These are phyloP conservation scores for Blastobotrys mokoenaii DNA, from an alignment of 805 yeast genomes.

Conservation along the genomic window DNA sequence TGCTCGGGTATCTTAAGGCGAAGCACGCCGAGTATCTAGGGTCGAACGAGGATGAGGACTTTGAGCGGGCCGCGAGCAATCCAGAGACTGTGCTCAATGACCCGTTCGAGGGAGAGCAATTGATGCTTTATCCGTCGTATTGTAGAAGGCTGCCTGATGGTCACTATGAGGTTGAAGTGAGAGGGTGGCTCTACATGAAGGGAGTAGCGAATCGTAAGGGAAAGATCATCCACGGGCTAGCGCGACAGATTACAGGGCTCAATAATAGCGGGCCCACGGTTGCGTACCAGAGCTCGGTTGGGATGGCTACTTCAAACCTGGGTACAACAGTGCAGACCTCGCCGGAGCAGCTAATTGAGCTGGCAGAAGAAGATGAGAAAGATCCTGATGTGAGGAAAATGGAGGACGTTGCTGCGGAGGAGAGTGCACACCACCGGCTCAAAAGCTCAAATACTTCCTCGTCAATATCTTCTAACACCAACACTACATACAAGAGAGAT, in stretches of 20 bases:
- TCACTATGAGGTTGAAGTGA: conserved; percentile 48
- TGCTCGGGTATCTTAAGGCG: conserved; percentile 13
- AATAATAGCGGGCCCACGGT: not conserved
- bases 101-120: conserved; percentile 40
- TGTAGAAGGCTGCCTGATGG: conserved; percentile 30
- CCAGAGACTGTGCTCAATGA: conserved; percentile 5
- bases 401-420: not conserved
- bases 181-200: conserved; percentile 65
- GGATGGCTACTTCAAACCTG: not conserved
- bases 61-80: not conserved
- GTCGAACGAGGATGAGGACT: conserved; percentile 7
- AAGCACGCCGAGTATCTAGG: conserved; percentile 12
- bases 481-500: not conserved
- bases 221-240: conserved; percentile 55
- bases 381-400: not conserved
- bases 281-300: not conserved
- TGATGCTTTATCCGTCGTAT: conserved; percentile 55
- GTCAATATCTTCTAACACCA: not conserved
- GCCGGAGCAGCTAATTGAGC: not conserved
- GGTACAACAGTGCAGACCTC: not conserved
- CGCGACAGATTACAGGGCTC: conserved; percentile 52
- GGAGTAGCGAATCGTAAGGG: conserved; percentile 68
- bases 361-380: not conserved
- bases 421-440: not conserved
- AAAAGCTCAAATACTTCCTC: not conserved